Evolutionary conservation across 2,329 filamentous ascomycete genomes (phyloP).

Genomic region (Trichophyton schoenleinii): DNA sequence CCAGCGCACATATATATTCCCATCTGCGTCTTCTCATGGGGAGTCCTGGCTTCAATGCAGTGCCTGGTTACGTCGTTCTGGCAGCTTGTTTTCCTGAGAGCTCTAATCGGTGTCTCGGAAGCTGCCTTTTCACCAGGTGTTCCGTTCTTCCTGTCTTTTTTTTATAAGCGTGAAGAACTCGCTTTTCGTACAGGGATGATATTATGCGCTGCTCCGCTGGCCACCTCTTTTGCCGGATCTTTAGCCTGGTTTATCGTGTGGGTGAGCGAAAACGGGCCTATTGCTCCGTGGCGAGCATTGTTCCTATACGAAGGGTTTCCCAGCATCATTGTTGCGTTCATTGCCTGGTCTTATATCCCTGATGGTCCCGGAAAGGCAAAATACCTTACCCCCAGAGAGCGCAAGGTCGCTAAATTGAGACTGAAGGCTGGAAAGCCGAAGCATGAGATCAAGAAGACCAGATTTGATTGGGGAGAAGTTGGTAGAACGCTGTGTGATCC

Average conservation of each 20-base stretch:
- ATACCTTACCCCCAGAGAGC: constrained; percentile 52
- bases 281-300: constrained; percentile 73
- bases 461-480: constrained; percentile 46
- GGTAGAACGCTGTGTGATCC: constrained; percentile 51
- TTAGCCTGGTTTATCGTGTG: constrained; percentile 66
- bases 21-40: constrained; percentile 60
- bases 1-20: constrained; percentile 50
- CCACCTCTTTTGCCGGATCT: constrained; percentile 58
- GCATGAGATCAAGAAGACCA: constrained; percentile 21
- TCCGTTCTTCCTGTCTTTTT: constrained; percentile 52
- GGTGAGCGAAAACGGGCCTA: constrained; percentile 50
- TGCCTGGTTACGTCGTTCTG: constrained; percentile 50
- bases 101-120: constrained; percentile 43
- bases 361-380: constrained; percentile 57
- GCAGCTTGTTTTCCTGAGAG: constrained; percentile 37
- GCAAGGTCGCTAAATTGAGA: constrained; percentile 57
- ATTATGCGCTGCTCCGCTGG: constrained; percentile 57
- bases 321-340: constrained; percentile 59
- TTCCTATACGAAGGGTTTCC: constrained; percentile 80
- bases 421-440: constrained; percentile 37
- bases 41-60: constrained; percentile 64
- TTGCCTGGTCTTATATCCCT: constrained; percentile 63
- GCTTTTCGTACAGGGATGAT: constrained; percentile 78
- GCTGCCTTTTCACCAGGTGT: constrained; percentile 52
- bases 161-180: constrained; percentile 56